phyloP scores from a whole-genome alignment of 805 yeast species.

The Cyberlindnera amylophila region DNA sequence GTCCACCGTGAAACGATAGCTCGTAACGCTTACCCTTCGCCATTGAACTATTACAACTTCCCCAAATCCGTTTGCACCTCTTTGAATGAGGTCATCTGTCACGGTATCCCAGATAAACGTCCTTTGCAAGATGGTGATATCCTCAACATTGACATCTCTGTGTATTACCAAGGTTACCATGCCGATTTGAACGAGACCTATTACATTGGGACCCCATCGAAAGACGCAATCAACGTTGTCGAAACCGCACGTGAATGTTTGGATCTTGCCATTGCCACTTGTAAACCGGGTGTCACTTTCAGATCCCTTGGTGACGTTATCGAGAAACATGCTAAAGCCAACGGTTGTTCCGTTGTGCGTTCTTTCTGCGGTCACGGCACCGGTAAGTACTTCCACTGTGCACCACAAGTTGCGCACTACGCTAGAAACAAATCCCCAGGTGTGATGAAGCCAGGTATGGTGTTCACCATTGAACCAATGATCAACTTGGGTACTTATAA shows the following conservation, averaged over 20 bases:
- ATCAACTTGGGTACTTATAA: conserved; percentile 77
- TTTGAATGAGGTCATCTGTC: conserved; percentile 92
- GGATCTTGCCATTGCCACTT: conserved; percentile 74
- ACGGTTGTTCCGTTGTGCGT: conserved; percentile 82
- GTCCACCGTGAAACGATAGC: conserved; percentile 87
- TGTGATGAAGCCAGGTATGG: conserved; percentile 92
- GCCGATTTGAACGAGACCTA: conserved; percentile 95
- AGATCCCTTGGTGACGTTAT: conserved; percentile 84
- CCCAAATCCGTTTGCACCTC: conserved; percentile 93
- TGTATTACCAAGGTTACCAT: conserved; percentile 85
- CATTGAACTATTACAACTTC: conserved; percentile 88
- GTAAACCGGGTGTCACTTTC: conserved; percentile 90
- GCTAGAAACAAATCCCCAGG: conserved; percentile 92
- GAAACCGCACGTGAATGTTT: conserved; percentile 89
- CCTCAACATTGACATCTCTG: conserved; percentile 82
- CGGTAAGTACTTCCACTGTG: conserved; percentile 80
- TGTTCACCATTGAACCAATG: conserved; percentile 98
- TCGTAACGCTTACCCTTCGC: conserved; percentile 90
- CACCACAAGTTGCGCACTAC: conserved; percentile 92
- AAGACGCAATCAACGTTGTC: conserved; percentile 81
- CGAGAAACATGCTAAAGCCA: conserved; percentile 77
- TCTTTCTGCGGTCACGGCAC: conserved; percentile 94
- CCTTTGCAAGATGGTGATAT: conserved; percentile 91
- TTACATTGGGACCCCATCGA: conserved; percentile 86
- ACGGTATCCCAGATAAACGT: conserved; percentile 93